These are phyloP conservation scores for Coelastrella sp. DNA, from an alignment of 139 green algal species.

Conservation along the genomic window DNA sequence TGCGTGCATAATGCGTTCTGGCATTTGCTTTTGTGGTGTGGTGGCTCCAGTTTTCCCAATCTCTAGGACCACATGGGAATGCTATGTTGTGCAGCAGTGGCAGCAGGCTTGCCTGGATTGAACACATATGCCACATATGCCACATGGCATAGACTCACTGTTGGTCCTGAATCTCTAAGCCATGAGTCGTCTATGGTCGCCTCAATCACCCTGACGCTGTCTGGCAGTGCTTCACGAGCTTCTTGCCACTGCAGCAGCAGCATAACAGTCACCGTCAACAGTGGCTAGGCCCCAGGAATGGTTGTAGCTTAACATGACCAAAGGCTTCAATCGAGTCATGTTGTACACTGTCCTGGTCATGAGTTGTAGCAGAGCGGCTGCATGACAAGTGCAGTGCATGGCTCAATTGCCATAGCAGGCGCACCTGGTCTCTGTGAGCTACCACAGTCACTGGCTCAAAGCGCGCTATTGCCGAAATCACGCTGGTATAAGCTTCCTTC, in stretches of 20 bases:
- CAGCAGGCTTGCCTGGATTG: no score
- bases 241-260: conserved; percentile 37
- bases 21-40: no score
- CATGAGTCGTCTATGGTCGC: conserved; percentile 54
- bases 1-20: no score
- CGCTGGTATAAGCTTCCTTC: conserved; percentile 53
- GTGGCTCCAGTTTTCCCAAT: no score
- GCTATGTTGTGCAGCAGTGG: no score
- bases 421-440: conserved; percentile 35
- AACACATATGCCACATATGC: no score
- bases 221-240: conserved; percentile 33
- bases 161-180: conserved; percentile 55
- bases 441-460: conserved; percentile 62
- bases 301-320: not conserved
- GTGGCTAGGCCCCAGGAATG: no score
- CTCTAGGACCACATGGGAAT: no score
- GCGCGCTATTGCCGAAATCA: conserved; percentile 52
- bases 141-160: conserved; percentile 3
- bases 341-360: not conserved
- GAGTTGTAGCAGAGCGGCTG: not conserved
- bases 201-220: conserved; percentile 33
- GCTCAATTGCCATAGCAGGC: not conserved
- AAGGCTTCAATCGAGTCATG: not conserved
- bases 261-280: no score
- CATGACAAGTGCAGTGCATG: no score